Conservation (phyloP, 164 flowering plant species). For the Piper betle region DNA sequence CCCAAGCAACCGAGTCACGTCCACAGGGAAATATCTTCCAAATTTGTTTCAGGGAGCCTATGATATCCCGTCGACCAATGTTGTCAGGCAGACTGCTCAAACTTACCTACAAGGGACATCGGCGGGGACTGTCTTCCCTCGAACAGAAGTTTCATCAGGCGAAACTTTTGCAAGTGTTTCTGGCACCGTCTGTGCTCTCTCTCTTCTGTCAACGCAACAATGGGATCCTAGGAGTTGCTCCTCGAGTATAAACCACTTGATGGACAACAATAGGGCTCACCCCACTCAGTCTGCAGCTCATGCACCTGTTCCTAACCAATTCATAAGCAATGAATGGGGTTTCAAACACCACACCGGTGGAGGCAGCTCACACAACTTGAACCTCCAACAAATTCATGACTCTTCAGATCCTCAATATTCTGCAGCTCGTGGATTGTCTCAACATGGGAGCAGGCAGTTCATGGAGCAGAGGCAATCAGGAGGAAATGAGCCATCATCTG, state of each 20-base stretch:
- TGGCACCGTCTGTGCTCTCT: conserved; percentile 93
- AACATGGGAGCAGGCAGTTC: conserved; percentile 29
- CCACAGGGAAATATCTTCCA: conserved; percentile 25
- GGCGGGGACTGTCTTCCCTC: conserved; percentile 25
- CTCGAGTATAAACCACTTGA: conserved; percentile 18
- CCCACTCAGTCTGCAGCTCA: conserved; percentile 26
- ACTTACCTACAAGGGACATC: conserved; percentile 31
- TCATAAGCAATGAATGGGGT: conserved; percentile 33
- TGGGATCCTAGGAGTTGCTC: conserved; percentile 48
- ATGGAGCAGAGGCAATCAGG: conserved; percentile 38
- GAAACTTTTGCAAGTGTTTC: conserved; percentile 47
- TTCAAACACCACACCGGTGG: conserved; percentile 29
- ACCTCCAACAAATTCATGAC: conserved; percentile 30
- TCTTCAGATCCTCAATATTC: conserved; percentile 18
- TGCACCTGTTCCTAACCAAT: conserved; percentile 16
- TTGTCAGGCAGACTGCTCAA: conserved; percentile 13
- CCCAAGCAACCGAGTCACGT: conserved; percentile 15
- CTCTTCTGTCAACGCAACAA: conserved; percentile 94
- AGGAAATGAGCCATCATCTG: conserved; percentile 26
- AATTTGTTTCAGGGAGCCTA: conserved; percentile 37
- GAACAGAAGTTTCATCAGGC: conserved; percentile 33
- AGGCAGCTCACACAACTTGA: conserved; percentile 26
- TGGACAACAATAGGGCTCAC: conserved; percentile 19
- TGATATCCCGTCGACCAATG: conserved; percentile 22
- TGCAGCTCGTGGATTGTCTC: conserved; percentile 29